These are phyloP conservation scores for Alternaria triticina DNA, from an alignment of 2,329 filamentous ascomycete species.

Conservation along the genomic window DNA sequence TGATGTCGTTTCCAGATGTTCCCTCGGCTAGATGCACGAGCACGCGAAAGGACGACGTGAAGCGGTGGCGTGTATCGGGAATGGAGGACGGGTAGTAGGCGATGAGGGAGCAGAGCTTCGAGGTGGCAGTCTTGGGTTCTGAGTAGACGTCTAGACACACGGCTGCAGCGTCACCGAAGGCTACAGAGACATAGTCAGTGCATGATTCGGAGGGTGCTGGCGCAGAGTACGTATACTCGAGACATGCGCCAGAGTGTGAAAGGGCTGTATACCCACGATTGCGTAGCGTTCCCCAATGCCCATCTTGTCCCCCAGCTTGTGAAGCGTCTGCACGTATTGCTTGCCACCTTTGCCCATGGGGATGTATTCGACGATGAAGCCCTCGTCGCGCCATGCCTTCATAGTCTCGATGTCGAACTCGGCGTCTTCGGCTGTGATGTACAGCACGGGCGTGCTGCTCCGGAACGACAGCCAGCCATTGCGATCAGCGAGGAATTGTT, in stretches of 20 bases:
- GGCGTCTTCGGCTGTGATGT: slow-evolving; percentile 59
- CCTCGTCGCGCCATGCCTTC: slow-evolving; percentile 65
- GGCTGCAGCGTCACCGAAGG: slow-evolving; percentile 67
- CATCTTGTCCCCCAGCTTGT: slow-evolving; percentile 60
- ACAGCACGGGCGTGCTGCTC: slow-evolving; percentile 53
- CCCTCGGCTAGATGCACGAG: slow-evolving; percentile 63
- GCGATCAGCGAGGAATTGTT: slow-evolving; percentile 45
- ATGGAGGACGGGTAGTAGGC: slow-evolving; percentile 69
- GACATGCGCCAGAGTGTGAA: slow-evolving; percentile 7
- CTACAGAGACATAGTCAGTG: slow-evolving; percentile 45
- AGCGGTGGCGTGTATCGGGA: slow-evolving; percentile 57
- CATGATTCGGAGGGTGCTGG: not conserved
- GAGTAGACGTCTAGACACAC: slow-evolving; percentile 64
- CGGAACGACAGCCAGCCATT: slow-evolving; percentile 51
- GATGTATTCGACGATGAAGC: slow-evolving; percentile 65
- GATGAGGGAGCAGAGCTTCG: slow-evolving; percentile 63
- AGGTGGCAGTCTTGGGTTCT: slow-evolving; percentile 58
- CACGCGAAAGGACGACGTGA: slow-evolving; percentile 54
- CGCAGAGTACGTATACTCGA: not conserved
- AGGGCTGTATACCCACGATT: slow-evolving; percentile 61
- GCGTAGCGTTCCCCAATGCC: slow-evolving; percentile 67
- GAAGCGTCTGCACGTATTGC: slow-evolving; percentile 55
- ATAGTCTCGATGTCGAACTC: slow-evolving; percentile 63
- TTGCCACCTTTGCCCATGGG: slow-evolving; percentile 59
- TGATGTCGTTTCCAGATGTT: slow-evolving; percentile 42